Evolutionary conservation across 192 early-diverging fungal species (phyloP).

Genomic region (Coemansia erecta): DNA sequence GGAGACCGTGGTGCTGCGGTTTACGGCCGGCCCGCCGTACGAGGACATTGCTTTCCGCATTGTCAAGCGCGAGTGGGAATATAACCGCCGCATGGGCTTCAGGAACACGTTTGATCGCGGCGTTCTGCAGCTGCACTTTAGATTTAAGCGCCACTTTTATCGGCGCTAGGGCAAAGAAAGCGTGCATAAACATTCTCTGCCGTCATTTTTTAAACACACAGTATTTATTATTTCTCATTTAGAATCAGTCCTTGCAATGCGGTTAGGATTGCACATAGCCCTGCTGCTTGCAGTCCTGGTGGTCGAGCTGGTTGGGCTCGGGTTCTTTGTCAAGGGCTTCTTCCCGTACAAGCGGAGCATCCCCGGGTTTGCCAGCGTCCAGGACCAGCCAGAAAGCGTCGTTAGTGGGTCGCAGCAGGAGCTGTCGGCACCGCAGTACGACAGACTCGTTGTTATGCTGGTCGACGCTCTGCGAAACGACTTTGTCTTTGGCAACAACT

Average conservation of each 20-base stretch:
- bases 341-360: slow-evolving; percentile 76
- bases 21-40: slow-evolving; percentile 94
- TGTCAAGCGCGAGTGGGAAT: slow-evolving; percentile 95
- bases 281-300: slow-evolving; percentile 19
- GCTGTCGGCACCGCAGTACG: slow-evolving; percentile 22
- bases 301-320: slow-evolving; percentile 62
- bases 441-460: slow-evolving; percentile 66
- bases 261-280: slow-evolving; percentile 15
- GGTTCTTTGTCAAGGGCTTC: slow-evolving; percentile 68
- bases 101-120: slow-evolving; percentile 77
- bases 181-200: neutral
- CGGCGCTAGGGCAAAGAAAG: slow-evolving; percentile 55
- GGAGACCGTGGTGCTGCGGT: slow-evolving; percentile 86
- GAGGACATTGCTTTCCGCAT: slow-evolving; percentile 98
- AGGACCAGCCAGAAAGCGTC: slow-evolving; percentile 26
- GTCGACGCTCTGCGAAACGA: slow-evolving; percentile 77
- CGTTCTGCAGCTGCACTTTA: slow-evolving; percentile 77
- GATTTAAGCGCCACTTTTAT: slow-evolving; percentile 81
- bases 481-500: slow-evolving; percentile 67
- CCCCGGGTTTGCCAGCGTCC: slow-evolving; percentile 57
- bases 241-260: slow-evolving; percentile 6
- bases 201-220: neutral
- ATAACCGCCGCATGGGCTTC: slow-evolving; percentile 84
- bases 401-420: neutral
- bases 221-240: slow-evolving; percentile 4